Conservation (phyloP, 345 rosid species). For the Viola odorata region DNA sequence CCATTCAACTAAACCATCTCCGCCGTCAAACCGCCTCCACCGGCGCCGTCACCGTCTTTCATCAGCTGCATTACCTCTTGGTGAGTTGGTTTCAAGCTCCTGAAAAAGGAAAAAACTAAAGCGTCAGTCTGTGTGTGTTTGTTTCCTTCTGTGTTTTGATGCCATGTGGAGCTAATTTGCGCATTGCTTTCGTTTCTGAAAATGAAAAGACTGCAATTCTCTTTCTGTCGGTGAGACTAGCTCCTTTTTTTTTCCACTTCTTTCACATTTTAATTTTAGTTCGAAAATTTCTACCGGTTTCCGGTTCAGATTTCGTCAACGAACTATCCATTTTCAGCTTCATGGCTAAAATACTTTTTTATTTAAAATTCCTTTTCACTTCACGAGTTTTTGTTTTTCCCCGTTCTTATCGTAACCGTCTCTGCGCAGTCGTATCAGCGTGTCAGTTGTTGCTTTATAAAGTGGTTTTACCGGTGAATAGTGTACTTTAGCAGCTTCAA, state of each 20-base stretch:
- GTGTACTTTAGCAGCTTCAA: too few relatives aligned
- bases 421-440: neutral
- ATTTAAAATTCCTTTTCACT: neutral
- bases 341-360: conserved; percentile 1
- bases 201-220: conserved; percentile 8
- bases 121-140: too few relatives aligned
- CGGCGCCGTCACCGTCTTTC: neutral
- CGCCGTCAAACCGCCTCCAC: neutral
- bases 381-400: neutral
- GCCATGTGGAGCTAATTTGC: neutral
- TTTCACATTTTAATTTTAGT: conserved; percentile 3
- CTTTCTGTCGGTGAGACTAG: conserved; percentile 30
- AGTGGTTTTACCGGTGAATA: too few relatives aligned
- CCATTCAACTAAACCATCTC: neutral
- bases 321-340: neutral
- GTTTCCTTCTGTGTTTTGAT: too few relatives aligned
- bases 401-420: neutral
- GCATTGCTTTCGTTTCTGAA: neutral
- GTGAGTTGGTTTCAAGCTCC: too few relatives aligned
- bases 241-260: conserved; percentile 19
- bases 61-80: too few relatives aligned
- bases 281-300: neutral
- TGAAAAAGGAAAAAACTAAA: too few relatives aligned
- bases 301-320: conserved; percentile 6
- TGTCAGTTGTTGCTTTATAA: conserved; percentile 2